Evolutionary conservation across 345 rosid species (phyloP), one percentile per base, ranked within the genome.

Genomic region (Nasturtium officinale): DNA sequence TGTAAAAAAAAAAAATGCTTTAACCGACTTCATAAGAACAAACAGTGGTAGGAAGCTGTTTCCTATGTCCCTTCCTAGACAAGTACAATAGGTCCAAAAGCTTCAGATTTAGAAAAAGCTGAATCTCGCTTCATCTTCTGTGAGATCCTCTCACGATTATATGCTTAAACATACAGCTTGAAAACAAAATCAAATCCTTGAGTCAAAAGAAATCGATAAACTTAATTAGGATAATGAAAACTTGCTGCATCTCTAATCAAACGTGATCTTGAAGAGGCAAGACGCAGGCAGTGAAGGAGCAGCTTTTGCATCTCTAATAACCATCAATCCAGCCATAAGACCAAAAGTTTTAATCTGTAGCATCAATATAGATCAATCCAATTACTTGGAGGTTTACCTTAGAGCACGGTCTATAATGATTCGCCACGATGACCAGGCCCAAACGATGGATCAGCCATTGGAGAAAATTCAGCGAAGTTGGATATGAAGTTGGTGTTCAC

Each of bases 381-480:
- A 30, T 42, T 21, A 11, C 25, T 23, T 23, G 59, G 23, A 63
- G 11, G 25, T 61, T 71, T 73, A 90, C 98, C 99, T 90, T 40
- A 95, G 75, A 72, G 89, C 96, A 59, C 97, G 96, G 67, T 95
- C 96, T 40, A 95, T 79, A 43, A 91, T 78, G 5, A 91, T 74
- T 95, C 93, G 28, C 85, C 86, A 8, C 92, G 98, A 76, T 86
- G 98, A 23, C 97, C 99, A 2, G 94, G 83, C 82, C 91, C 98
- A 60, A 91, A 95, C 0, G 90, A 90, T 20, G 97, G 97, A 80
- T 91, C 97, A 67, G 96, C 97, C 96, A 95, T 91, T 2, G 99
- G 97, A 54, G 96, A 91, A 80, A 91, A 87, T 15, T 88, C 99
- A 0, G 92, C 87, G 45, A 81, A 95, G 56, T 90, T 82, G 17